Conservation (phyloP, 2,329 filamentous ascomycete genomes). For the Penicillium sp. region DNA sequence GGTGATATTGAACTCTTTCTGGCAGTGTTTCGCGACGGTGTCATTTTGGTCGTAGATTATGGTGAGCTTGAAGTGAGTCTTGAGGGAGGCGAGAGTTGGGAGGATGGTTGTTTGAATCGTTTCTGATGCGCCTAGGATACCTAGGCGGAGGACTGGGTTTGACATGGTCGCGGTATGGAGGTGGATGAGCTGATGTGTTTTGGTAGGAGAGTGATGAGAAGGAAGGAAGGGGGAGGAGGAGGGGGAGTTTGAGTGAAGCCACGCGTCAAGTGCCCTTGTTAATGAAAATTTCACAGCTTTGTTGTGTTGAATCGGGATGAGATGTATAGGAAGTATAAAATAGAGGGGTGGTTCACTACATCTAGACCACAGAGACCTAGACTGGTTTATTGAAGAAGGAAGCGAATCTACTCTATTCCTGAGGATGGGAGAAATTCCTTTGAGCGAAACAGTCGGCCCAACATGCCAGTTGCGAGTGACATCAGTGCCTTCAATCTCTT, state of each 20-base stretch:
- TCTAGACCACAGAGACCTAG: not conserved
- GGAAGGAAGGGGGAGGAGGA: not conserved
- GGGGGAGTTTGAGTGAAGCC: not conserved
- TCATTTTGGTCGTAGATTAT: slow-evolving; percentile 50
- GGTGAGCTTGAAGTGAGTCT: slow-evolving; percentile 45
- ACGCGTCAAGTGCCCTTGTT: not conserved
- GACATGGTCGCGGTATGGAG: slow-evolving; percentile 16
- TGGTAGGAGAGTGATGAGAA: not conserved
- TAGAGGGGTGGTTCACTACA: not conserved
- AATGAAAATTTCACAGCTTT: not conserved
- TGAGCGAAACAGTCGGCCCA: not conserved
- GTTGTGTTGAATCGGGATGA: not conserved
- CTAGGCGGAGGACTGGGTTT: slow-evolving; percentile 30
- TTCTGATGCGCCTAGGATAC: slow-evolving; percentile 42
- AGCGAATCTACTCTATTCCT: not conserved
- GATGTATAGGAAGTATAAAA: not conserved
- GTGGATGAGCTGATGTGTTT: not conserved
- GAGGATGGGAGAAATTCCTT: not conserved
- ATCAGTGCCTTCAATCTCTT: not conserved
- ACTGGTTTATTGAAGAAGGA: not conserved
- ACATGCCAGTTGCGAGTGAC: not conserved
- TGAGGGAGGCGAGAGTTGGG: slow-evolving; percentile 49
- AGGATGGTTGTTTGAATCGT: slow-evolving; percentile 57
- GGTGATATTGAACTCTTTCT: slow-evolving; percentile 19
- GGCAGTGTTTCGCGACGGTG: slow-evolving; percentile 6